Evolutionary conservation across 1,284 basidiomycete species (phyloP).

Genomic region (Puccinia polysora): DNA sequence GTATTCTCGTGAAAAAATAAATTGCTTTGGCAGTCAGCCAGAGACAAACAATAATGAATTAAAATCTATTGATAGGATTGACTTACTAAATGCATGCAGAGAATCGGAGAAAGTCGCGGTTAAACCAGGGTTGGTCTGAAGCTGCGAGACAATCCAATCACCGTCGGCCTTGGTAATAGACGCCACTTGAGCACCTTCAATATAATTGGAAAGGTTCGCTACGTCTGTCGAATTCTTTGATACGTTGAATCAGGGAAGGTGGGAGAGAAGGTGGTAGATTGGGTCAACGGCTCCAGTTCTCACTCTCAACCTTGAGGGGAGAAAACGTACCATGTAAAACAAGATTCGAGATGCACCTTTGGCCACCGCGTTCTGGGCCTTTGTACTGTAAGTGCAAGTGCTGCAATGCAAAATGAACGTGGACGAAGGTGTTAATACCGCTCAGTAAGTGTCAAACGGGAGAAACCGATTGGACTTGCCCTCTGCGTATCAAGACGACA

Average conservation of each 20-base stretch:
- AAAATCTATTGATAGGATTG: background rate
- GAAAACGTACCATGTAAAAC: constrained; percentile 35
- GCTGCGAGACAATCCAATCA: constrained; percentile 12
- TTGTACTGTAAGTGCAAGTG: constrained; percentile 16
- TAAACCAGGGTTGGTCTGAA: constrained; percentile 3
- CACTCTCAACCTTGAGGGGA: background rate
- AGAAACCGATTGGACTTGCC: background rate
- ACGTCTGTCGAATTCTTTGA: constrained; percentile 21
- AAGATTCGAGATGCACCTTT: constrained; percentile 38
- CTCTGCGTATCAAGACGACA: constrained; percentile 12
- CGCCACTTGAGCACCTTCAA: constrained; percentile 11
- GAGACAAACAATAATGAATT: background rate
- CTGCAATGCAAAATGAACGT: background rate
- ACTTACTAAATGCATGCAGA: constrained; percentile 22
- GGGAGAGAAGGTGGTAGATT: background rate
- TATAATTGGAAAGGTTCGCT: constrained; percentile 8
- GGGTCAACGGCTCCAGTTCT: background rate
- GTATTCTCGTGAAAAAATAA: background rate
- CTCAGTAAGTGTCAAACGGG: background rate
- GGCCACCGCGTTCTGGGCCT: constrained; percentile 8
- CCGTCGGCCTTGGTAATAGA: constrained; percentile 19
- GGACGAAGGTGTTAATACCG: background rate
- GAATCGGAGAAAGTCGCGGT: constrained; percentile 6
- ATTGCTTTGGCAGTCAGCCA: background rate
- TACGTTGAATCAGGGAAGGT: background rate